Conservation (phyloP, 2,329 filamentous ascomycete genomes). For the Dothistroma pini region DNA sequence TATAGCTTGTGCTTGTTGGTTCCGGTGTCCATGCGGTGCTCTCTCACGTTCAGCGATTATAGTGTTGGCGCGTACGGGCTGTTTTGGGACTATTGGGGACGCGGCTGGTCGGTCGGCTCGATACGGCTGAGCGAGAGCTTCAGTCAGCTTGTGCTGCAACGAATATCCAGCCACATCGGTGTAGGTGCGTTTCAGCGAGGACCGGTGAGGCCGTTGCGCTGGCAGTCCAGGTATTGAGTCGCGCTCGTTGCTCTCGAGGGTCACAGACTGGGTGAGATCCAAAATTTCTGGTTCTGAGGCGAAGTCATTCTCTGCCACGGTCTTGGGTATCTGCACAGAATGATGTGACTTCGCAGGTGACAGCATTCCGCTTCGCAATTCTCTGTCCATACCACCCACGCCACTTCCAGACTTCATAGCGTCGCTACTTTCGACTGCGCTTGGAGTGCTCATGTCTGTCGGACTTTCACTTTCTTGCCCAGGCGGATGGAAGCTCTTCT, state of each 20-base stretch:
- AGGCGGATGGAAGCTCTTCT: conserved; percentile 63
- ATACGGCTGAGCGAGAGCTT: conserved; percentile 81
- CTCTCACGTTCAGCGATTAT: conserved; percentile 37
- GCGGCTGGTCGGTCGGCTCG: conserved; percentile 52
- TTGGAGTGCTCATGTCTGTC: conserved; percentile 32
- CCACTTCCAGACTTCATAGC: neutral
- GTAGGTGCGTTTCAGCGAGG: conserved; percentile 71
- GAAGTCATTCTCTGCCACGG: conserved; percentile 8
- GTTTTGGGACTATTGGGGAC: conserved; percentile 34
- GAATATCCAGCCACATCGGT: conserved; percentile 75
- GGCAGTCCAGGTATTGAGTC: conserved; percentile 28
- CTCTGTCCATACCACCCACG: conserved; percentile 9
- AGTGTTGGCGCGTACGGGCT: conserved; percentile 34
- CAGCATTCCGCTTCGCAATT: conserved; percentile 1
- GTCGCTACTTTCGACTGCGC: conserved; percentile 6
- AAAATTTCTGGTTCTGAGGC: conserved; percentile 11
- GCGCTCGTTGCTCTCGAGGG: conserved; percentile 9
- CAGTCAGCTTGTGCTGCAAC: conserved; percentile 77
- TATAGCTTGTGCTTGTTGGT: conserved; percentile 92
- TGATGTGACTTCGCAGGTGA: conserved; percentile 8
- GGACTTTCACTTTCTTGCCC: conserved; percentile 40
- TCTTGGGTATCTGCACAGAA: conserved; percentile 7
- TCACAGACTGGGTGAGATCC: conserved; percentile 5
- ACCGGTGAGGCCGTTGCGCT: conserved; percentile 43
- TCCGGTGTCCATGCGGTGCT: conserved; percentile 75